phyloP scores from a whole-genome alignment of 768 basidiomycete species.

The Calocybe cyanea region DNA sequence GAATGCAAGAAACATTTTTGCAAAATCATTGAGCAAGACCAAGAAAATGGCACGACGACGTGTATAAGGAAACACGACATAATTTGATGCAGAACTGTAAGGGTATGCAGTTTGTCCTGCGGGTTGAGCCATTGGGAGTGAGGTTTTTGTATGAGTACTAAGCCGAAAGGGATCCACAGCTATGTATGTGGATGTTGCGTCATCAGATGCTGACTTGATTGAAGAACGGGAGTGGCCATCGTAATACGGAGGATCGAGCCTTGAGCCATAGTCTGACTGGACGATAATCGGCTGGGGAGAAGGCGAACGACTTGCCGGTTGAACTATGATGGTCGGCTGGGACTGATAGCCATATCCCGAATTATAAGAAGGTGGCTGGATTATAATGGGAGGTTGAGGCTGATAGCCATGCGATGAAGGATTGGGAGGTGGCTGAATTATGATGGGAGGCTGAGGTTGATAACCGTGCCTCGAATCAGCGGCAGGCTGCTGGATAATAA shows the following conservation, averaged over 20 bases:
- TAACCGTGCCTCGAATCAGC: not conserved
- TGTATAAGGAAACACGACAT: slow-evolving; percentile 10
- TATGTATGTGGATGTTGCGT: slow-evolving; percentile 1
- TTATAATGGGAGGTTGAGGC: not conserved
- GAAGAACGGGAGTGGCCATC: not conserved
- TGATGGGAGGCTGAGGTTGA: not conserved
- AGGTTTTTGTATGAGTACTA: not conserved
- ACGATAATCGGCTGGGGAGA: not conserved
- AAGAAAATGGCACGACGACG: slow-evolving; percentile 20
- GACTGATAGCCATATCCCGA: not conserved
- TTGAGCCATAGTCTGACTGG: not conserved
- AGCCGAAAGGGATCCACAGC: slow-evolving; percentile 15
- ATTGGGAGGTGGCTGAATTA: slow-evolving; percentile 1
- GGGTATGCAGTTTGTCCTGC: not conserved
- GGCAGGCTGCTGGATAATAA: not conserved
- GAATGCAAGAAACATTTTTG: slow-evolving; percentile 12
- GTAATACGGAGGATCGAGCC: not conserved
- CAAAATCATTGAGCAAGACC: slow-evolving; percentile 48
- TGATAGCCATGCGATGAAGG: not conserved
- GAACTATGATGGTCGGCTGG: not conserved
- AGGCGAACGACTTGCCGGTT: not conserved
- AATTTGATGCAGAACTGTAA: not conserved
- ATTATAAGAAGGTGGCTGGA: not conserved
- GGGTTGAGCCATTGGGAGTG: slow-evolving; percentile 2
- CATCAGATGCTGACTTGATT: not conserved